These are phyloP conservation scores for Fagopyrum tataricum DNA, from an alignment of 148 eudicot genomes.

Conservation along the genomic window DNA sequence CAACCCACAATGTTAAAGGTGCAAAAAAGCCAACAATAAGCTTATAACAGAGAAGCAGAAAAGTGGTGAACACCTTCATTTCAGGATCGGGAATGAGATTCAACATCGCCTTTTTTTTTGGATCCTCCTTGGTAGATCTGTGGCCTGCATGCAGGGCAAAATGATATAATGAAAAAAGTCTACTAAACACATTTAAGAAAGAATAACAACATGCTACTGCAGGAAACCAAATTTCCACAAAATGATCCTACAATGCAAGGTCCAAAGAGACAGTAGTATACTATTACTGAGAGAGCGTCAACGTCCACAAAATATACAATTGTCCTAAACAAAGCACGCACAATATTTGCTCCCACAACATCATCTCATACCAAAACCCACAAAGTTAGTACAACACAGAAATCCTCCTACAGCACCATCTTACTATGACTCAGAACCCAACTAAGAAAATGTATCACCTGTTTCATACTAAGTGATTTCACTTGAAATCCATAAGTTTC, in stretches of 20 bases:
- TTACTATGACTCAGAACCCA: neutral
- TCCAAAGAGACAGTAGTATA: neutral
- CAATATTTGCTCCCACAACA: neutral
- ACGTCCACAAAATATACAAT: neutral
- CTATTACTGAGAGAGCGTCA: neutral
- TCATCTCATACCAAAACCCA: neutral
- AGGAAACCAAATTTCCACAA: neutral
- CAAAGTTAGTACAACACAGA: neutral
- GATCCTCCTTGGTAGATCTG: conserved; percentile 53
- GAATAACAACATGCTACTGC: neutral
- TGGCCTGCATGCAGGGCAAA: conserved; percentile 32
- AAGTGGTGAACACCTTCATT: conserved; percentile 24
- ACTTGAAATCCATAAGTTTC: neutral
- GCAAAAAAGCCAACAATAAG: neutral
- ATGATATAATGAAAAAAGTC: neutral
- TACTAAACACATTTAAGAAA: neutral
- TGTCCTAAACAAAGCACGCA: neutral
- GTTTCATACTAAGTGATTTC: neutral
- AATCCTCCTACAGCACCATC: neutral
- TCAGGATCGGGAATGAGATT: conserved; percentile 44
- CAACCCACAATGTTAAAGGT: neutral
- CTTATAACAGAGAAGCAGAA: neutral
- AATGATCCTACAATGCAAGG: neutral
- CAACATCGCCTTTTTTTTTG: conserved; percentile 55
- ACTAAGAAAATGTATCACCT: neutral